phyloP scores from a whole-genome alignment of 345 rosid species.

The Dipteronia sinensis region DNA sequence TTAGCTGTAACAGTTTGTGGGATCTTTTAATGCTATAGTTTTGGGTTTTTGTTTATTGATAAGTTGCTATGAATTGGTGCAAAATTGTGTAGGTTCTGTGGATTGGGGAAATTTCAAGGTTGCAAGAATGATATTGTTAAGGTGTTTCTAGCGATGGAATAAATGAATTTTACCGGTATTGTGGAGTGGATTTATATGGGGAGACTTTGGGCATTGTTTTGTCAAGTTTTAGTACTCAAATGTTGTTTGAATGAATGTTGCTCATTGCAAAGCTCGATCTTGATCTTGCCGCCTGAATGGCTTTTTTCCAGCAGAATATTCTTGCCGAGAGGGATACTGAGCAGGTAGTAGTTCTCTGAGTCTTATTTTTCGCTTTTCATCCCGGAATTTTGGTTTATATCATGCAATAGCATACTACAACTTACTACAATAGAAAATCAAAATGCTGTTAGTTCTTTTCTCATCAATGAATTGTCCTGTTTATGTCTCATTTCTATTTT shows the following conservation, averaged over 20 bases:
- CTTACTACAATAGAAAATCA: background rate
- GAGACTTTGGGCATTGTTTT: constrained; percentile 38
- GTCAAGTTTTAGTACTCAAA: constrained; percentile 30
- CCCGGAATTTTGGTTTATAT: background rate
- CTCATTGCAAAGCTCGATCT: constrained; percentile 20
- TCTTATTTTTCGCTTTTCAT: background rate
- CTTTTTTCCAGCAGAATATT: constrained; percentile 36
- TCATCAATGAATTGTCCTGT: too few relatives aligned
- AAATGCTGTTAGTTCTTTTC: background rate
- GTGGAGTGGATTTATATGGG: constrained; percentile 42
- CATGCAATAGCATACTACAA: background rate
- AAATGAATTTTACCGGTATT: constrained; percentile 23
- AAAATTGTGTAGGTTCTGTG: background rate
- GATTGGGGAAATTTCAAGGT: constrained; percentile 5
- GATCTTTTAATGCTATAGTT: background rate
- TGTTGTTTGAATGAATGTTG: constrained; percentile 17
- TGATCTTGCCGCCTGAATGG: constrained; percentile 44
- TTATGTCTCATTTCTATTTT: too few relatives aligned
- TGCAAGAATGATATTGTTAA: background rate
- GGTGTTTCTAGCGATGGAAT: constrained; percentile 14
- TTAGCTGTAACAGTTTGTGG: background rate
- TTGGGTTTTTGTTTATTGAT: background rate
- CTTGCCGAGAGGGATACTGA: constrained; percentile 44
- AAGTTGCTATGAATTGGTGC: background rate
- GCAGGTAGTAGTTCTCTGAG: constrained; percentile 34